These are phyloP conservation scores for Emericellopsis atlantica DNA, from an alignment of 2,329 filamentous ascomycete genomes.

Conservation along the genomic window DNA sequence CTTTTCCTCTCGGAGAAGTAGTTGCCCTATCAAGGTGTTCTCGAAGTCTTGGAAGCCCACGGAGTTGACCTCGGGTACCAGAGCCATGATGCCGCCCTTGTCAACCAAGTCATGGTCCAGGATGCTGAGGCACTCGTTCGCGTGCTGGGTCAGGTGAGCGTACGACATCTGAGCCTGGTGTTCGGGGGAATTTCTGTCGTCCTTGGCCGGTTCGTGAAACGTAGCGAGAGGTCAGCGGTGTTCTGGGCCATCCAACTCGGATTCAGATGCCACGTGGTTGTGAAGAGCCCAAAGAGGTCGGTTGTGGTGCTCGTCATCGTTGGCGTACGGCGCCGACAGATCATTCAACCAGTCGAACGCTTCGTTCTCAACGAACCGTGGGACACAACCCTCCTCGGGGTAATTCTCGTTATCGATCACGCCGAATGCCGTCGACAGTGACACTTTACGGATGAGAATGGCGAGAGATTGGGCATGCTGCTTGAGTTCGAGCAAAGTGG, in stretches of 20 bases:
- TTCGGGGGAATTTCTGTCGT: conserved; percentile 3
- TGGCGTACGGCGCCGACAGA: conserved; percentile 33
- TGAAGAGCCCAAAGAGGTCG: conserved; percentile 29
- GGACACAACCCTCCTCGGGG: conserved; percentile 12
- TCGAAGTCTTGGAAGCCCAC: conserved; percentile 28
- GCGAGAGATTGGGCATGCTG: conserved; percentile 46
- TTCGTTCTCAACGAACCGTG: conserved; percentile 25
- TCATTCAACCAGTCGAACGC: conserved; percentile 46
- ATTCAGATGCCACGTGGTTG: conserved; percentile 30
- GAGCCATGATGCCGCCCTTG: conserved; percentile 40
- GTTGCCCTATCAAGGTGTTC: conserved; percentile 42
- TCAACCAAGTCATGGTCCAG: conserved; percentile 45
- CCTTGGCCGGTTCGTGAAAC: conserved; percentile 10
- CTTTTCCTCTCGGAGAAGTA: conserved; percentile 39
- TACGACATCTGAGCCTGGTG: conserved; percentile 22
- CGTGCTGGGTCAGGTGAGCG: conserved; percentile 38
- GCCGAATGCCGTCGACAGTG: conserved; percentile 18
- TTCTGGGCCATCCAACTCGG: conserved; percentile 25
- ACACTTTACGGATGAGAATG: conserved; percentile 35
- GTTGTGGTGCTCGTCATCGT: conserved; percentile 32
- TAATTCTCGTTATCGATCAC: background rate
- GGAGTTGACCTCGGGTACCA: conserved; percentile 30
- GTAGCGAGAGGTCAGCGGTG: conserved; percentile 32
- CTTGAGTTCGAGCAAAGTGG: conserved; percentile 45
- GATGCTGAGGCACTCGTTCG: conserved; percentile 45